These are phyloP conservation scores for Erysimum cheiri DNA, from an alignment of 441 rosid species.

Conservation along the genomic window DNA sequence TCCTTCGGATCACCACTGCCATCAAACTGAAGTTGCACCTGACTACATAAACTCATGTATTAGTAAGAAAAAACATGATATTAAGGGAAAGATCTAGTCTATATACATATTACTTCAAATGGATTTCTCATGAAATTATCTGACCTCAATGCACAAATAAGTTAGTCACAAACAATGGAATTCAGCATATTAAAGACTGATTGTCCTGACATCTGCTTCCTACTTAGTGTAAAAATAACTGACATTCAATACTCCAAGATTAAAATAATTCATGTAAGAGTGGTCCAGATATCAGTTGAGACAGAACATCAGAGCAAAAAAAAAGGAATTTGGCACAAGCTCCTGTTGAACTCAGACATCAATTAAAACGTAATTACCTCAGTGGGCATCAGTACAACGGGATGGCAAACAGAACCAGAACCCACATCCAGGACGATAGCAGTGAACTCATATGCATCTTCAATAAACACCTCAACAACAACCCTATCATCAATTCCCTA, in stretches of 20 bases:
- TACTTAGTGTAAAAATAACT: conserved; percentile 8
- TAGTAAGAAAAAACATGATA: conserved; percentile 29
- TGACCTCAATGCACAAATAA: conserved; percentile 7
- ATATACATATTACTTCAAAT: background rate
- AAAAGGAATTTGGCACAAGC: conserved; percentile 12
- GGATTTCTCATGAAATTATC: conserved; percentile 4
- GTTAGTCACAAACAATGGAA: background rate
- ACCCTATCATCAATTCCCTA: conserved; percentile 90
- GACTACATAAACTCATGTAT: conserved; percentile 42
- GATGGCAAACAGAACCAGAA: conserved; percentile 69
- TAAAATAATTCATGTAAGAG: conserved; percentile 18
- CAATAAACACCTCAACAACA: conserved; percentile 78
- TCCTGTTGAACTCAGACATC: conserved; percentile 27
- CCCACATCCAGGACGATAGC: conserved; percentile 95
- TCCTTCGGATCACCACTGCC: conserved; percentile 67
- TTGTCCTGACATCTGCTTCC: background rate
- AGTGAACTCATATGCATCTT: conserved; percentile 91
- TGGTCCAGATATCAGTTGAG: conserved; percentile 18
- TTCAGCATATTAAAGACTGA: background rate
- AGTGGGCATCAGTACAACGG: conserved; percentile 86
- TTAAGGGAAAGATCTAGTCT: conserved; percentile 12
- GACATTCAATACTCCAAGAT: conserved; percentile 5
- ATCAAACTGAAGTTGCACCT: conserved; percentile 92
- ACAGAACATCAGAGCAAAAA: background rate
- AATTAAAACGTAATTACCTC: conserved; percentile 63